Conservation (phyloP, 495 filamentous ascomycete species). For the Penicillium lividum region DNA sequence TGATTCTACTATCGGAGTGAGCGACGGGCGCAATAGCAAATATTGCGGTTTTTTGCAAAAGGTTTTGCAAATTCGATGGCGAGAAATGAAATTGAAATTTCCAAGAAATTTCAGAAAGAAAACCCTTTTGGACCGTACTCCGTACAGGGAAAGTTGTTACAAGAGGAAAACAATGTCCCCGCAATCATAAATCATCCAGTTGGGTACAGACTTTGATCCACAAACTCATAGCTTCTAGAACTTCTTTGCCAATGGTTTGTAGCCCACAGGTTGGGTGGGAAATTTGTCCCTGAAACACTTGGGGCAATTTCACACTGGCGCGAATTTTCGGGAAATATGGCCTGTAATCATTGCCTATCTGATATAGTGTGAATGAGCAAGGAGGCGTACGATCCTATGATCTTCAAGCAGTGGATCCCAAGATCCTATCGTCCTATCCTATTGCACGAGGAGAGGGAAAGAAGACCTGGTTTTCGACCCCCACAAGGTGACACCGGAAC, state of each 20-base stretch:
- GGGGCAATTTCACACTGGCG: slow-evolving; percentile 5
- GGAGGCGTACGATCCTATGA: slow-evolving; percentile 20
- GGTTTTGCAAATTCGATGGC: not conserved
- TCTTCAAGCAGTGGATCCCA: slow-evolving; percentile 24
- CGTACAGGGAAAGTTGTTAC: slow-evolving; percentile 15
- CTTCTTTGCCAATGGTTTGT: slow-evolving; percentile 16
- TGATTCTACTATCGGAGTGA: slow-evolving; percentile 11
- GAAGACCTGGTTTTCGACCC: slow-evolving; percentile 13
- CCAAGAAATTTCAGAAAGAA: slow-evolving; percentile 6
- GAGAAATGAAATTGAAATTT: not conserved
- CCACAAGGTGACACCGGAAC: slow-evolving; percentile 25
- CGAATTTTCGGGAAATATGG: slow-evolving; percentile 6
- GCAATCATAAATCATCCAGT: slow-evolving; percentile 19
- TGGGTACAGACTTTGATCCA: slow-evolving; percentile 16
- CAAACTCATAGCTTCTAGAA: slow-evolving; percentile 22
- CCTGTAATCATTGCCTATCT: slow-evolving; percentile 24
- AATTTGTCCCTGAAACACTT: slow-evolving; percentile 19
- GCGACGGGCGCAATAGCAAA: slow-evolving; percentile 19
- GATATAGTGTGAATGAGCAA: slow-evolving; percentile 10
- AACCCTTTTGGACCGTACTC: slow-evolving; percentile 10
- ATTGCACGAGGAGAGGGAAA: slow-evolving; percentile 9
- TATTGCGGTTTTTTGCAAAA: not conserved
- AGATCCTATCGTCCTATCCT: not conserved
- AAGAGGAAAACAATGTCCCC: slow-evolving; percentile 19
- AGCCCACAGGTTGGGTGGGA: slow-evolving; percentile 7